Conservation (phyloP, 1,139 yeast genomes). For the Kodamaea ohmeri region DNA sequence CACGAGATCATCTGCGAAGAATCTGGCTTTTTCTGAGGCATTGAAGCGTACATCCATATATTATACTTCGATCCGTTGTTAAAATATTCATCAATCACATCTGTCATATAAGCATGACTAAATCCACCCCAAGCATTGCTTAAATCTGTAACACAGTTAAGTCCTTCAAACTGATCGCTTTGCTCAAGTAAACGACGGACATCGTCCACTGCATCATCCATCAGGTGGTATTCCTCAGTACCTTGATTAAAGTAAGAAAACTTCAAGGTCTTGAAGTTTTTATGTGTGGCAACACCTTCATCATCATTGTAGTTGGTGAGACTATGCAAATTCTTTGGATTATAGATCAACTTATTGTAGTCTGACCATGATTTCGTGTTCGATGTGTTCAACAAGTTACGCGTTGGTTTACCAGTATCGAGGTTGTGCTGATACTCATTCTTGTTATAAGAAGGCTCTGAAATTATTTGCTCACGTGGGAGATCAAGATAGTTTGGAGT, state of each 20-base stretch:
- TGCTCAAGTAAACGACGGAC: conserved; percentile 70
- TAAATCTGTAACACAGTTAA: conserved; percentile 63
- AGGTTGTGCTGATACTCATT: conserved; percentile 62
- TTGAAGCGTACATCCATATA: conserved; percentile 40
- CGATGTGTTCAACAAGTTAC: conserved; percentile 28
- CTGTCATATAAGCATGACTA: conserved; percentile 47
- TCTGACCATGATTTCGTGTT: conserved; percentile 79
- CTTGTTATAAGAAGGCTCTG: conserved; percentile 20
- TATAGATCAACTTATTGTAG: conserved; percentile 64
- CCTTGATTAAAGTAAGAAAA: conserved; percentile 32
- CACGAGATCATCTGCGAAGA: conserved; percentile 30
- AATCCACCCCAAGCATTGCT: conserved; percentile 89
- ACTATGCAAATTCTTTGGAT: conserved; percentile 56
- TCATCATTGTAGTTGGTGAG: conserved; percentile 54
- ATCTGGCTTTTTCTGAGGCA: conserved; percentile 5
- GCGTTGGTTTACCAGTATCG: conserved; percentile 34
- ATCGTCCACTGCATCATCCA: conserved; percentile 49
- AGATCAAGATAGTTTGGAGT: conserved; percentile 13
- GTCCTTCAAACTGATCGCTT: conserved; percentile 71
- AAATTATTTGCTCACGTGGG: conserved; percentile 10
- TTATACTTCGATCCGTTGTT: conserved; percentile 52
- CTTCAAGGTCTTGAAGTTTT: conserved; percentile 27
- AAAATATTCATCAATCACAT: conserved; percentile 67
- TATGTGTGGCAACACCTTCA: conserved; percentile 23
- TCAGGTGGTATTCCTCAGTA: conserved; percentile 26